These are phyloP conservation scores for Lagenaria siceraria DNA, from an alignment of 306 rosid genomes.

Conservation along the genomic window DNA sequence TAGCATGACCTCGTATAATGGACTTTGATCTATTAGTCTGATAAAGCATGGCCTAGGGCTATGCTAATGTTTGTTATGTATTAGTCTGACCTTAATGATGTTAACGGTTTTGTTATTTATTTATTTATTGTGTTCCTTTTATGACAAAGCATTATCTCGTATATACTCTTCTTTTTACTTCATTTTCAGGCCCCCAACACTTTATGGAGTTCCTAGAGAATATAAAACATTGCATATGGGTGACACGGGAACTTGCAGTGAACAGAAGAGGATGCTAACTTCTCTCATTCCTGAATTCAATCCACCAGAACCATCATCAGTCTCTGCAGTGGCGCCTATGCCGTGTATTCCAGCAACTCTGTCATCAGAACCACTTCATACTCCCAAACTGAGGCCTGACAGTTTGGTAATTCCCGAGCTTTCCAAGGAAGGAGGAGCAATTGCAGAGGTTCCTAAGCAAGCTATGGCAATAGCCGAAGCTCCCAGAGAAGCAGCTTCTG, in stretches of 20 bases:
- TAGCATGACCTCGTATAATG: too few species aligned
- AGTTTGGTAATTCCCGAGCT: constrained; percentile 21
- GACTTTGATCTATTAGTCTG: too few species aligned
- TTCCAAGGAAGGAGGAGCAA: constrained; percentile 10
- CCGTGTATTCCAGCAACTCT: background rate
- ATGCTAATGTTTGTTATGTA: background rate
- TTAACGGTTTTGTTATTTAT: background rate
- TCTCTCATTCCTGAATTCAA: constrained; percentile 53
- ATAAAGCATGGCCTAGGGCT: background rate
- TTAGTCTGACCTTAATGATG: background rate
- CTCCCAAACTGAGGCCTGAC: constrained; percentile 25
- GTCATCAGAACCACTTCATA: constrained; percentile 19
- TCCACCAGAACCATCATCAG: constrained; percentile 27
- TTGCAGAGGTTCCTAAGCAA: constrained; percentile 18
- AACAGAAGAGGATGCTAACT: constrained; percentile 51
- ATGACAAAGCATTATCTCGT: background rate
- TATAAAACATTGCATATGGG: constrained; percentile 52
- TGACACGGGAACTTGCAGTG: constrained; percentile 49
- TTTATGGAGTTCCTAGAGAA: constrained; percentile 81
- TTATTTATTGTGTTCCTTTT: background rate
- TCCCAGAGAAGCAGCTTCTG: constrained; percentile 35
- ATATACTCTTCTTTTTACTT: constrained; percentile 1
- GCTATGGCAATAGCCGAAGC: constrained; percentile 24
- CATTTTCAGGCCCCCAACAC: constrained; percentile 69
- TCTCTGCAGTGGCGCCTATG: background rate